Base-by-base conservation (phyloP, 2,329 filamentous ascomycete species). In the Thelonectria discophora region DNA sequence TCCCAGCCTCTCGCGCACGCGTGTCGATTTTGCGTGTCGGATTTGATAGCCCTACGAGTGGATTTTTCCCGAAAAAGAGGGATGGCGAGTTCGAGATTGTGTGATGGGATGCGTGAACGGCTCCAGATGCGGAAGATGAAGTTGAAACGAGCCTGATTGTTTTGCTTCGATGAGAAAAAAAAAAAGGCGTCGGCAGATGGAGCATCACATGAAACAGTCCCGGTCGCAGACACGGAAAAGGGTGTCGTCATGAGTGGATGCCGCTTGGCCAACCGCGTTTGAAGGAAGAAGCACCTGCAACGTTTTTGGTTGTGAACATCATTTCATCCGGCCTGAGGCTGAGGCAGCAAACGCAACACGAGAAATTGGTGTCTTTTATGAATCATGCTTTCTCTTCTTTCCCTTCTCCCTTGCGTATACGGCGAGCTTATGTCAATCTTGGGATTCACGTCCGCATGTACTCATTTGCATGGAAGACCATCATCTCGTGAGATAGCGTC, bases 401-500 rank as follows among this genome's bases (percentile, higher is more conserved):
- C 7, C 27, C 27, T 30, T n/a, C 21, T 43, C 17, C 5, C 10
- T 43, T 43, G 21, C 17, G 17, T 18, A 6, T 43, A 7, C 17
- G 11, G 40, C 17, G 8, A 43, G 40, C 40, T 43, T 43, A 40
- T 18, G 40, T 43, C 13, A 43, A 18, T 11, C 40, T 43, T 30
- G 8, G 27, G 27, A 30, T 30, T 30, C 27, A 30, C 27, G 27
- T 30, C 27, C 5, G 9, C 27, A 30, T 30, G 27, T 8, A 30
- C 27, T 20, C n/a, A 6, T 43, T 6, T 24, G 6, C 21, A 12
- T n/a, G 10, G 45, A 45, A 34, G 34, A 49, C 42, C 54, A 24
- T 21, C n/a, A 53, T 61, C 58, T 48, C 18, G 42, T 24, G 48
- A 57, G 48, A 61, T 58, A 53, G 53, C 53, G 58, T 61, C 58